phyloP scores from a whole-genome alignment of 2,329 filamentous ascomycete species.

The Cladosporium sp. region DNA sequence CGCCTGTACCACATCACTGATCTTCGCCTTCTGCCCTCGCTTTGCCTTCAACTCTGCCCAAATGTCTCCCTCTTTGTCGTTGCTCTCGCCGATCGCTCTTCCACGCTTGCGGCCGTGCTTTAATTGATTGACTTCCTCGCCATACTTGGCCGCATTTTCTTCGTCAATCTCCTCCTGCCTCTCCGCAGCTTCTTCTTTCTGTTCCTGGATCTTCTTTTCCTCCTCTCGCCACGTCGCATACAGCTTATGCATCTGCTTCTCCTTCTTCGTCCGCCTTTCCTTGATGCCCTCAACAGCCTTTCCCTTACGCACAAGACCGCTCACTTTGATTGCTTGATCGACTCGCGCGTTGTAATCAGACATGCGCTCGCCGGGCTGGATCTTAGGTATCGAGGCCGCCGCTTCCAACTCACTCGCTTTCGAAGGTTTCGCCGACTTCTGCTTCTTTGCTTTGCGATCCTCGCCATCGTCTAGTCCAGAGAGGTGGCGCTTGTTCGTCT shows the following conservation, averaged over 20 bases:
- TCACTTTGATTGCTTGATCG: constrained; percentile 74
- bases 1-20: constrained; percentile 63
- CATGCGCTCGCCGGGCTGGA: constrained; percentile 77
- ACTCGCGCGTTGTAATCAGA: constrained; percentile 79
- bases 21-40: constrained; percentile 50
- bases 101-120: constrained; percentile 38
- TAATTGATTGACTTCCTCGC: constrained; percentile 40
- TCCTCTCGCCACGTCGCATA: constrained; percentile 65
- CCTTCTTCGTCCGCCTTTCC: constrained; percentile 71
- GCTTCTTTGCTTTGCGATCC: constrained; percentile 47
- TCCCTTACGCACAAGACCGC: constrained; percentile 58
- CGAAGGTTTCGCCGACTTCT: constrained; percentile 20
- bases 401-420: constrained; percentile 13
- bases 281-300: constrained; percentile 62
- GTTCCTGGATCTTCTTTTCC: constrained; percentile 73
- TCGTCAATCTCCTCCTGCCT: constrained; percentile 62
- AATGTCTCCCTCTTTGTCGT: constrained; percentile 64
- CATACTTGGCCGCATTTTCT: constrained; percentile 58
- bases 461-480: constrained; percentile 70
- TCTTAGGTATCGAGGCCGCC: constrained; percentile 56
- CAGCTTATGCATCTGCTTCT: constrained; percentile 67
- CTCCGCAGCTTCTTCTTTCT: constrained; percentile 65
- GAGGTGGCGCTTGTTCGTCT: constrained; percentile 51
- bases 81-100: constrained; percentile 43
- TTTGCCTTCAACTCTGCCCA: constrained; percentile 71